Percentiles rank a stretch among this genome's conserved stretches.
Conservation (phyloP, 805 yeast species). For the Wickerhamomyces sydowiorum region DNA sequence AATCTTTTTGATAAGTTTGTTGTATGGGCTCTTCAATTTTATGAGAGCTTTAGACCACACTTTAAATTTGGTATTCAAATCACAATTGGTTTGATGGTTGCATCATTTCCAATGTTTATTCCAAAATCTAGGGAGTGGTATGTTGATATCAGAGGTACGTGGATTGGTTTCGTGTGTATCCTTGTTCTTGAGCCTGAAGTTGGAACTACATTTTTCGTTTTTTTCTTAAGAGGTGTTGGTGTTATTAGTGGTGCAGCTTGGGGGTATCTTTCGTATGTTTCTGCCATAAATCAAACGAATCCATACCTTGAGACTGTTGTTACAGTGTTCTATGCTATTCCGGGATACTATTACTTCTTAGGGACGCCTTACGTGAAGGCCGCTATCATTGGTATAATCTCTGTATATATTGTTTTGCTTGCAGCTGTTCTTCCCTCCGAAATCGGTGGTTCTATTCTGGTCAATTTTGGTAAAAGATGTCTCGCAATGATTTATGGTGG, state of each 20-base stretch:
- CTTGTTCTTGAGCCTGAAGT: constrained; percentile 44
- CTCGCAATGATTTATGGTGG: constrained; percentile 48
- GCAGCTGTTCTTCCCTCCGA: constrained; percentile 36
- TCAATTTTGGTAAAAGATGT: constrained; percentile 44
- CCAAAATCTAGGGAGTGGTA: constrained; percentile 45
- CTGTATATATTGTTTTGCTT: constrained; percentile 40
- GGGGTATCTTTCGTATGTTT: constrained; percentile 42
- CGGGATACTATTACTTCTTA: constrained; percentile 39
- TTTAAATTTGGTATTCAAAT: constrained; percentile 42
- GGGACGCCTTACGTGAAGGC: constrained; percentile 46
- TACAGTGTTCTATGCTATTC: constrained; percentile 36
- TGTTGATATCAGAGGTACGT: constrained; percentile 38
- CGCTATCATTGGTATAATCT: constrained; percentile 42
- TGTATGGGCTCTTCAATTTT: constrained; percentile 1
- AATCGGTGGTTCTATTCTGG: constrained; percentile 33
- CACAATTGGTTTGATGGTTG: constrained; percentile 37
- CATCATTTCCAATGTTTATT: constrained; percentile 46
- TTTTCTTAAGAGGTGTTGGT: constrained; percentile 42
- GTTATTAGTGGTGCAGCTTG: constrained; percentile 42
- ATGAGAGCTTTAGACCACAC: constrained; percentile 25
- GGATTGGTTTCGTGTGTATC: constrained; percentile 51
- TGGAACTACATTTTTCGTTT: constrained; percentile 44
- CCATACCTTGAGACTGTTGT: constrained; percentile 37
- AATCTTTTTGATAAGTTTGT: background rate
- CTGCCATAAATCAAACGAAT: constrained; percentile 34